phyloP scores from a whole-genome alignment of 192 early-diverging fungal genomes.

The Coemansia sp. region DNA sequence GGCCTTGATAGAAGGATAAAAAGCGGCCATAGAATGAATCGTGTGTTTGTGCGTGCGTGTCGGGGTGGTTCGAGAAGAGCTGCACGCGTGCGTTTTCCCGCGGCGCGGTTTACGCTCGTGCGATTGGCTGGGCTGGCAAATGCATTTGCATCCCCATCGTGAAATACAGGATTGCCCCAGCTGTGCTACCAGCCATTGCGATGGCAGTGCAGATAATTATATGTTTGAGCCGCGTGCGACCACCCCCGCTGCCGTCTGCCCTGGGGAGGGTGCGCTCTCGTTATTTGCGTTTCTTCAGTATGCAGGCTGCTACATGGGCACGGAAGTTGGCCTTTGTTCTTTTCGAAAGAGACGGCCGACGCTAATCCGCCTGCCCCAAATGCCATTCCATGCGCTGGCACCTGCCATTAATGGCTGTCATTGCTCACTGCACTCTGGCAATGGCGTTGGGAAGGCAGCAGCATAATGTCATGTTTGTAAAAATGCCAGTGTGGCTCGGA shows the following conservation, averaged over 20 bases:
- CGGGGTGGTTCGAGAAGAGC: slow-evolving; percentile 13
- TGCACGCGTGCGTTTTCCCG: slow-evolving; percentile 39
- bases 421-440: too few species aligned
- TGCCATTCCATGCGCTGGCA: background rate
- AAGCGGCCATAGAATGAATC: background rate
- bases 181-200: slow-evolving; percentile 4
- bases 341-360: background rate
- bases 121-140: slow-evolving; percentile 33
- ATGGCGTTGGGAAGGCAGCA: too few species aligned
- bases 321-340: slow-evolving; percentile 1
- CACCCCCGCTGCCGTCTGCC: background rate
- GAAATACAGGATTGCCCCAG: slow-evolving; percentile 23
- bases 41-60: background rate
- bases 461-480: too few species aligned
- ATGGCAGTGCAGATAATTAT: slow-evolving; percentile 10
- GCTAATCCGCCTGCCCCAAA: background rate
- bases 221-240: background rate
- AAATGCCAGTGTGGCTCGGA: too few species aligned
- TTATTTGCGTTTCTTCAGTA: background rate
- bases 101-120: slow-evolving; percentile 15
- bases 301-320: slow-evolving; percentile 1
- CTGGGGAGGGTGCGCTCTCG: background rate
- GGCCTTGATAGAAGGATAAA: background rate
- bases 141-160: slow-evolving; percentile 8
- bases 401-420: background rate